Evolutionary conservation across 306 rosid genomes (phyloP), one percentile per base, ranked within the genome.

Genomic region (Glycine latifolia): DNA sequence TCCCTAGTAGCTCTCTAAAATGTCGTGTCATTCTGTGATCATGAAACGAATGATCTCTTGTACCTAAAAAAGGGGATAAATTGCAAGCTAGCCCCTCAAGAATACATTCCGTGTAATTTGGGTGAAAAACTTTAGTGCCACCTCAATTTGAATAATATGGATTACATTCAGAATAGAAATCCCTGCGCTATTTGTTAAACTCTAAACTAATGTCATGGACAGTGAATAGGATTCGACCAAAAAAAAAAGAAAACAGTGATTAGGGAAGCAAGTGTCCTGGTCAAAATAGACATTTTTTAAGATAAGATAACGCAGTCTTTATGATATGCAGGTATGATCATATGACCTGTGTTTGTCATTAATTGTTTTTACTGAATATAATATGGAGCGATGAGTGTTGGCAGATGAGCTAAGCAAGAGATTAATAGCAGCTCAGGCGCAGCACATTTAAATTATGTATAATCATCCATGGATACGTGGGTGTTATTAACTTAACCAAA

Each of bases 291-390:
- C 7, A 41, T 5, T 41, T 41, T 41, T 41, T 41, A 41, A 41
- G 44, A 41, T 41, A 41, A 41, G 44, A 41, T 41, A 4, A 41
- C 7, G 7, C 6, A 41, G 44, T 5, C 3, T 54, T 54, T n/a
- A n/a, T 5, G 3, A 6, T 54, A 53, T 7, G 50, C 20, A 41
- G 13, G n/a, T 43, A 67, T 67, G 54, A 44, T 26, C 31, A 26
- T 26, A 26, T 26, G 31, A 26, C 54, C 17, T 44, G 73, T 68
- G 6, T 15, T 68, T 44, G 54, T 16, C 73, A 44, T 68, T 9
- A 43, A n/a, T 43, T 66, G 71, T 66, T 66, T 66, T 66, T 3
- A 41, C 44, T 41, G 14, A 14, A 65, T 37, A 65, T 65, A 35
- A 37, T 35, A 35, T 37, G 71, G 26, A 66, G 16, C 49, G 26